Percentiles rank a stretch among this genome's conserved stretches.
phyloP scores from a whole-genome alignment of 768 basidiomycete species.

The Tubosaeta sp. region DNA sequence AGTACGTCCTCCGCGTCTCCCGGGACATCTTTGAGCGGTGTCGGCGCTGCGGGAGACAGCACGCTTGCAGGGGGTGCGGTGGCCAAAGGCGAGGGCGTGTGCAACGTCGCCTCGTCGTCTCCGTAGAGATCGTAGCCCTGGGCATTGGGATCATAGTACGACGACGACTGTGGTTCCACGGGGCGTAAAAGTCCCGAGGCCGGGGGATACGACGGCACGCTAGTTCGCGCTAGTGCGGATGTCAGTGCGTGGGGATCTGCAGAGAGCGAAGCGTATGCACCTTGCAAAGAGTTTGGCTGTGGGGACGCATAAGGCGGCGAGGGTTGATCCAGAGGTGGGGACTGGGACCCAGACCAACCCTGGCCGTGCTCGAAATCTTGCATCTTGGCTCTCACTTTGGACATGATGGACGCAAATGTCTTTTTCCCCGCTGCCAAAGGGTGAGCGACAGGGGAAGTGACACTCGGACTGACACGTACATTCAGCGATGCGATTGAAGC shows the following conservation, averaged over 20 bases:
- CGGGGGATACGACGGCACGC: conserved; percentile 10
- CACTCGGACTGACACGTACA: conserved; percentile 41
- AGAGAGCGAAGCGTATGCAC: conserved; percentile 3
- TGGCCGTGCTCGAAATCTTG: conserved; percentile 66
- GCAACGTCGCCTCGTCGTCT: conserved; percentile 4
- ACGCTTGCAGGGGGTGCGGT: neutral
- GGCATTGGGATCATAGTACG: conserved; percentile 36
- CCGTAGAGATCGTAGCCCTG: conserved; percentile 27
- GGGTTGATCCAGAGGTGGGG: neutral
- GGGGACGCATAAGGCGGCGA: neutral
- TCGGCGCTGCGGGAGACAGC: neutral
- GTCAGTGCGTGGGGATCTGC: neutral
- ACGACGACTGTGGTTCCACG: conserved; percentile 9
- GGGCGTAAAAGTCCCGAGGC: conserved; percentile 7
- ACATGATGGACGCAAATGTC: conserved; percentile 66
- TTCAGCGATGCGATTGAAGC: conserved; percentile 73
- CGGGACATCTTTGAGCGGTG: neutral
- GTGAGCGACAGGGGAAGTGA: neutral
- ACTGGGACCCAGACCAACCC: conserved; percentile 16
- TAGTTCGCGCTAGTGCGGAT: conserved; percentile 4
- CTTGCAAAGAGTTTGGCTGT: conserved; percentile 3
- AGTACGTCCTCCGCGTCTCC: neutral
- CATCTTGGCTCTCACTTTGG: conserved; percentile 80
- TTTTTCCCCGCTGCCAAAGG: conserved; percentile 61
- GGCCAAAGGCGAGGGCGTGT: neutral